Conservation (phyloP, 768 basidiomycete species). For the Tulasnella calospora region DNA sequence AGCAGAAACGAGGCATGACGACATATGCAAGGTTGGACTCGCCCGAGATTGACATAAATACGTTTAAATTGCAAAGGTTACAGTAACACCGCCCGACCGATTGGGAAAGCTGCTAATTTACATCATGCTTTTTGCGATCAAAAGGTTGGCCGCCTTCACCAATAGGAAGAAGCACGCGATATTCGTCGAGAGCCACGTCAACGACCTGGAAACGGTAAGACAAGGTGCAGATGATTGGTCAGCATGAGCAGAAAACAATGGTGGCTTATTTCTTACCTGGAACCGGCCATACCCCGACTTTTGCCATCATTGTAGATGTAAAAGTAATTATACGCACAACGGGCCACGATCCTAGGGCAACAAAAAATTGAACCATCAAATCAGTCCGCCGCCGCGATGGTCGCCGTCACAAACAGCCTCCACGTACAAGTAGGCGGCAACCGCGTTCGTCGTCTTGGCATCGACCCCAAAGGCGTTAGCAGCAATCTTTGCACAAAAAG, state of each 20-base stretch:
- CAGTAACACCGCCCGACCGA: too few relatives aligned
- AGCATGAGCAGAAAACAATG: background rate
- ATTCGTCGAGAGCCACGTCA: background rate
- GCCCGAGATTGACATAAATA: too few relatives aligned
- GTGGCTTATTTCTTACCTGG: background rate
- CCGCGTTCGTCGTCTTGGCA: background rate
- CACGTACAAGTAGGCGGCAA: background rate
- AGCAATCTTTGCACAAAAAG: background rate
- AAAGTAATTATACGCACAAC: background rate
- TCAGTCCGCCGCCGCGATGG: too few relatives aligned
- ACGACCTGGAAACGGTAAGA: background rate
- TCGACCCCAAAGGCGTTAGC: background rate
- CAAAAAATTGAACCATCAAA: too few relatives aligned
- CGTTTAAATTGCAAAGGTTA: too few relatives aligned
- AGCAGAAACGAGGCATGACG: too few relatives aligned
- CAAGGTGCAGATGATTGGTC: background rate
- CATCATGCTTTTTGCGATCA: background rate
- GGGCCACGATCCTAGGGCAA: background rate
- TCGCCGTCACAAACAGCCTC: rapidly evolving
- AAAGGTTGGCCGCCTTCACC: background rate
- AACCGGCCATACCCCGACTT: background rate
- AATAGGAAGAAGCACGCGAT: background rate
- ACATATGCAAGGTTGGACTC: too few relatives aligned
- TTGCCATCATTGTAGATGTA: background rate
- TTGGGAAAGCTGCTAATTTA: background rate